Conservation (phyloP, 1,139 yeast genomes). For the Yamadazyma triangularis region DNA sequence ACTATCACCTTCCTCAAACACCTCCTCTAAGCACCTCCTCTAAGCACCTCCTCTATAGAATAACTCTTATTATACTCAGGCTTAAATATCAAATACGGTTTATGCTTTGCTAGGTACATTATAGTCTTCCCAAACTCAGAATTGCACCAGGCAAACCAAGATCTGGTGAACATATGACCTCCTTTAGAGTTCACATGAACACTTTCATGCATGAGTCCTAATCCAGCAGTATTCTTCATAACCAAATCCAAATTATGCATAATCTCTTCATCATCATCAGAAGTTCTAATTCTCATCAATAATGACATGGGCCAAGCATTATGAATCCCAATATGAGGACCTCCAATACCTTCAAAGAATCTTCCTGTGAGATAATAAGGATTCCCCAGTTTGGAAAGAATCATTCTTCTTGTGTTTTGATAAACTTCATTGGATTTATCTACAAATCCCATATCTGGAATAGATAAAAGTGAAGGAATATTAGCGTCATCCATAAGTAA, state of each 20-base stretch:
- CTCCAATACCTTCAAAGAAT: conserved; percentile 74
- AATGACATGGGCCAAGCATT: conserved; percentile 93
- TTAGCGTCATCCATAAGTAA: conserved; percentile 89
- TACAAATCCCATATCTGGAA: conserved; percentile 76
- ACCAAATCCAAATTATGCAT: conserved; percentile 43
- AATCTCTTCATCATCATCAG: conserved; percentile 69
- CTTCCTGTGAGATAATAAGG: conserved; percentile 70
- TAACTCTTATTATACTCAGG: conserved; percentile 29
- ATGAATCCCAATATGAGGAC: conserved; percentile 80
- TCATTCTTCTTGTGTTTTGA: conserved; percentile 75
- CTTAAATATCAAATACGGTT: conserved; percentile 69
- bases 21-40: too few relatives aligned
- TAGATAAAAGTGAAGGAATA: conserved; percentile 73
- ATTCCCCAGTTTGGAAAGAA: conserved; percentile 63
- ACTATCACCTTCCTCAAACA: too few relatives aligned
- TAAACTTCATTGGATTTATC: conserved; percentile 52
- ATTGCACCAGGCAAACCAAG: conserved; percentile 96
- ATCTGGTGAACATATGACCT: conserved; percentile 54
- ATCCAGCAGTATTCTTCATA: conserved; percentile 59
- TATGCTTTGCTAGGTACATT: conserved; percentile 64
- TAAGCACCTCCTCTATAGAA: conserved; percentile 21
- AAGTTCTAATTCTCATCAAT: conserved; percentile 67
- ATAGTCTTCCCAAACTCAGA: conserved; percentile 87
- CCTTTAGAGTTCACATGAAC: conserved; percentile 57
- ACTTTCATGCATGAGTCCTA: conserved; percentile 85